Evolutionary conservation across 257 asterid species (phyloP), one percentile per base, ranked within the genome.

Genomic region (Asclepias syriaca): DNA sequence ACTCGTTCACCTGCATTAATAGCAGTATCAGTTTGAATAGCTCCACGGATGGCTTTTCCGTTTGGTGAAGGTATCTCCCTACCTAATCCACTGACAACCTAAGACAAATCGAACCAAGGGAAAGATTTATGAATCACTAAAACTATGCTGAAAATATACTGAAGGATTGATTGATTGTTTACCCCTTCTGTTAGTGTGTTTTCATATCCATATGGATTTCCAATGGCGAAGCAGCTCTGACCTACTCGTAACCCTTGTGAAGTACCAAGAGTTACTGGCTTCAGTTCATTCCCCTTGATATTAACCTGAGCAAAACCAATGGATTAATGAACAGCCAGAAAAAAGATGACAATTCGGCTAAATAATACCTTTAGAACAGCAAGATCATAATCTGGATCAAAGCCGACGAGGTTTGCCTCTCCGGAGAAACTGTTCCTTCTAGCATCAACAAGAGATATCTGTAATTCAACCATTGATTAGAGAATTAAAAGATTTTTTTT

Each of bases 11-110:
- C 98, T 12, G 98, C 93, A 81, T 90, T 93, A 73, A 93, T 90
- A 43, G 97, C 90, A 78, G 96, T 96, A 82, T 93, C 96, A 1
- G 97, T 93, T 81, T 93, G 98, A 85, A 93, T 93, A 46, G 96
- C 97, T 81, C 96, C 97, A 58, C 87, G 86, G 73, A 90, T 87
- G 74, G 97, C 93, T 69, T 81, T 82, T 67, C 97, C 98, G 74
- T 86, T 90, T 39, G 96, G 97, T 61, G 97, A 91, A 12, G 97
- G 98, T 79, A 93, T 93, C 86, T 93, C 97, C 76, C 98, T 85
- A 53, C 96, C 96, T 70, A 93, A 75, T 79, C 98, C 96, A 82
- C 98, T 90, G 53, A 93, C 82, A 24, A 93, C 98, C 98, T 90
- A 81, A 39, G 72, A 54, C 49, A 65, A 57, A 63, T 6, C 29